phyloP scores from a whole-genome alignment of 495 filamentous ascomycete species.

The Pseudoneurospora amorphoporcata region DNA sequence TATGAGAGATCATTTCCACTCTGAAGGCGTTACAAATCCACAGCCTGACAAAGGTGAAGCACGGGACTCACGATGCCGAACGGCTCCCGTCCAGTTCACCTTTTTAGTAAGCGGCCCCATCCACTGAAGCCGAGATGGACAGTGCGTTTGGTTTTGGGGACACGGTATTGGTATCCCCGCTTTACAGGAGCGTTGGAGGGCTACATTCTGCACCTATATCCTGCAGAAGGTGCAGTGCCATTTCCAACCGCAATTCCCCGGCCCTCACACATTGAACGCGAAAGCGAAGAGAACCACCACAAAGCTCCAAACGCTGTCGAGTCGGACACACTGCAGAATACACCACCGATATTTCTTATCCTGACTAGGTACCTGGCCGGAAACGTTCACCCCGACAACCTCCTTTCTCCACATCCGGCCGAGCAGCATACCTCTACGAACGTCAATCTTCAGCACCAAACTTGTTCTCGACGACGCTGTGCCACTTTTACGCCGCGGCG shows the following conservation, averaged over 20 bases:
- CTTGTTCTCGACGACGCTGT: neutral
- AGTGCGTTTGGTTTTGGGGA: neutral
- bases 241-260: neutral
- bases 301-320: neutral
- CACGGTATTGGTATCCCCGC: neutral
- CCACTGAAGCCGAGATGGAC: slow-evolving; percentile 1
- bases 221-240: neutral
- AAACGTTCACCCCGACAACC: neutral
- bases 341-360: neutral
- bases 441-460: neutral
- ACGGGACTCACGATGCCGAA: neutral
- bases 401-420: neutral
- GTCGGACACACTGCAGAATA: neutral
- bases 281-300: neutral
- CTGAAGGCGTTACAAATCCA: neutral
- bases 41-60: neutral
- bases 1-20: neutral
- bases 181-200: neutral
- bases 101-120: neutral
- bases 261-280: neutral
- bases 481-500: neutral
- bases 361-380: neutral
- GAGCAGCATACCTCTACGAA: neutral
- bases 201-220: neutral
- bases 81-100: neutral